phyloP scores from a whole-genome alignment of 2,329 filamentous ascomycete genomes.

The Kalmusia sp. region DNA sequence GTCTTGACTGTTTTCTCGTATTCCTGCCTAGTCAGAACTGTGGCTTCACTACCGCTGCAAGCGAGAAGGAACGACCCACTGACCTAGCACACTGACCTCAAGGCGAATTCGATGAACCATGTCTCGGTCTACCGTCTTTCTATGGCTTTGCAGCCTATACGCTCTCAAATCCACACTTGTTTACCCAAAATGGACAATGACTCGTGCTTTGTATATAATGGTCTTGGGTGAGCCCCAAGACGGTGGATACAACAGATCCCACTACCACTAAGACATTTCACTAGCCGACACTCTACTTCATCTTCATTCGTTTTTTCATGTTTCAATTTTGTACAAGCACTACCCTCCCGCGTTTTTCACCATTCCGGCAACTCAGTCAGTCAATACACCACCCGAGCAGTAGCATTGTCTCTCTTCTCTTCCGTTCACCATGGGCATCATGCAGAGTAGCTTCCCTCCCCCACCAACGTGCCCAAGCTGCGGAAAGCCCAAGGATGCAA shows the following conservation, averaged over 20 bases:
- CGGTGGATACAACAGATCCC: neutral
- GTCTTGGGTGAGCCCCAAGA: neutral
- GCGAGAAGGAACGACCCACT: neutral
- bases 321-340: neutral
- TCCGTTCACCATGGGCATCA: conserved; percentile 21
- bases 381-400: neutral
- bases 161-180: neutral
- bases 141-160: neutral
- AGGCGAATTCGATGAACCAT: conserved; percentile 7
- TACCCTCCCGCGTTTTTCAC: neutral
- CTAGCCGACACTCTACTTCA: neutral
- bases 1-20: conserved; percentile 6
- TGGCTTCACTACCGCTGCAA: conserved; percentile 1
- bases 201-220: conserved; percentile 11
- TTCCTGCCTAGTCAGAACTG: neutral
- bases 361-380: neutral
- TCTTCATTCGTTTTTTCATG: neutral
- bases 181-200: neutral
- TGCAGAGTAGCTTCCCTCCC: conserved; percentile 28
- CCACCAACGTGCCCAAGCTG: conserved; percentile 27
- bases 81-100: neutral
- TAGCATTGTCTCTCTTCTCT: neutral
- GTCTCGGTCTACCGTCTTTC: neutral
- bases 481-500: conserved; percentile 14
- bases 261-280: neutral